phyloP scores from a whole-genome alignment of 192 early-diverging fungal genomes.

The Umbelopsis sp. region DNA sequence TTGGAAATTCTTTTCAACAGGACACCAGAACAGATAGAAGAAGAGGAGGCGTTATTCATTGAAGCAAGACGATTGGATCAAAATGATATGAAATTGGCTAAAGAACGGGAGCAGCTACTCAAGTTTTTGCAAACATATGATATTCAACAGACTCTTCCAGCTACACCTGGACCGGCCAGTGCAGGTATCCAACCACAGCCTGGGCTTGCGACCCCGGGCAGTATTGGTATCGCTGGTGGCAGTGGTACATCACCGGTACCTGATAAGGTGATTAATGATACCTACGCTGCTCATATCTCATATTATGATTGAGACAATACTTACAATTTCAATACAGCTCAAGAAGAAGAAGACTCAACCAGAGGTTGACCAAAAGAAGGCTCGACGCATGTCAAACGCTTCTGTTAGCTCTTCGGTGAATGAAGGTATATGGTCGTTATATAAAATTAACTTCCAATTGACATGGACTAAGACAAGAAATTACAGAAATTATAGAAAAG shows the following conservation, averaged over 20 bases:
- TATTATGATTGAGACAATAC: not conserved
- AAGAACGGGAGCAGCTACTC: constrained; percentile 80
- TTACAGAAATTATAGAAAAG: constrained; percentile 33
- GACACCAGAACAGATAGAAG: constrained; percentile 78
- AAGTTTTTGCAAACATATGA: constrained; percentile 59
- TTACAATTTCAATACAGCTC: constrained; percentile 20
- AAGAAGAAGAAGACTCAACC: constrained; percentile 34
- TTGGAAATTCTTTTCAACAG: constrained; percentile 71
- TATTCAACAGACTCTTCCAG: constrained; percentile 36
- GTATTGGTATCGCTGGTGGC: constrained; percentile 41
- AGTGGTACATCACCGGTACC: constrained; percentile 18
- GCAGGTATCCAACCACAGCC: not conserved
- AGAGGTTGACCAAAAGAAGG: constrained; percentile 28
- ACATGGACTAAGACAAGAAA: not conserved
- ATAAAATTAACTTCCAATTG: not conserved
- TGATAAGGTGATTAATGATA: constrained; percentile 24
- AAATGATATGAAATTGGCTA: constrained; percentile 73
- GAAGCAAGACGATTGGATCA: constrained; percentile 82
- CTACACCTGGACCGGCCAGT: constrained; percentile 25
- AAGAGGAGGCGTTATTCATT: constrained; percentile 81
- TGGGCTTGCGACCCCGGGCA: constrained; percentile 31
- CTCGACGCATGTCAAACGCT: constrained; percentile 27
- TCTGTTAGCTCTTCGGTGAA: constrained; percentile 15
- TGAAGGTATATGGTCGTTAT: not conserved
- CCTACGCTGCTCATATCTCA: not conserved